phyloP scores from a whole-genome alignment of 2,329 filamentous ascomycete species.

The Colletotrichum sidae region DNA sequence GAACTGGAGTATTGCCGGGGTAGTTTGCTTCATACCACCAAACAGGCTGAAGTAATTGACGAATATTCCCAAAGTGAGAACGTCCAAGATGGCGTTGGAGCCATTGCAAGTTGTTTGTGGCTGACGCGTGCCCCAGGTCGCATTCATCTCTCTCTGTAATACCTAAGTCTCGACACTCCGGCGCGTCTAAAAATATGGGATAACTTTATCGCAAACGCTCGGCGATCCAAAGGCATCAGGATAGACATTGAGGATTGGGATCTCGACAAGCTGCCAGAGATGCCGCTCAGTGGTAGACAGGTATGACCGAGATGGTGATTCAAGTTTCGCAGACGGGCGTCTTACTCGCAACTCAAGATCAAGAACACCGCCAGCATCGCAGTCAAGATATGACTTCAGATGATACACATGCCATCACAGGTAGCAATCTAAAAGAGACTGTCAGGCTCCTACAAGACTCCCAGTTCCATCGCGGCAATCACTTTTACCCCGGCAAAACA shows the following conservation, averaged over 20 bases:
- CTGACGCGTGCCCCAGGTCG: constrained; percentile 39
- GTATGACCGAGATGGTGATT: background rate
- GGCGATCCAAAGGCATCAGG: background rate
- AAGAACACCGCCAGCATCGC: background rate
- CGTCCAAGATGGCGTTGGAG: background rate
- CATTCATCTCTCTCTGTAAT: constrained; percentile 55
- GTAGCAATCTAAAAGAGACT: background rate
- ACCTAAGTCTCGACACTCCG: constrained; percentile 48
- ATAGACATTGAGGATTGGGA: background rate
- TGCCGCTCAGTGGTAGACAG: background rate
- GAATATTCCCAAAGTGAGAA: constrained; percentile 54
- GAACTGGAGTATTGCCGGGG: constrained; percentile 63
- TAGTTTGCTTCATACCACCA: constrained; percentile 62
- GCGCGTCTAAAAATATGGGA: constrained; percentile 44
- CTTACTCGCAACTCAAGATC: background rate
- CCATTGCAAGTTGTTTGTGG: background rate
- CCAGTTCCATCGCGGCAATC: background rate
- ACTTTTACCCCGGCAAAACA: no score
- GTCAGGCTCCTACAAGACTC: background rate
- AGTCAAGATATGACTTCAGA: background rate
- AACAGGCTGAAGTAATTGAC: constrained; percentile 59
- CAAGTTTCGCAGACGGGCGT: background rate
- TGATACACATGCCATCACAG: background rate
- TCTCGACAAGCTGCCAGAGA: background rate
- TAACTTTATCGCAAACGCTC: constrained; percentile 21